phyloP scores from a whole-genome alignment of 169 alveolate genomes.

The Babesia caballi region DNA sequence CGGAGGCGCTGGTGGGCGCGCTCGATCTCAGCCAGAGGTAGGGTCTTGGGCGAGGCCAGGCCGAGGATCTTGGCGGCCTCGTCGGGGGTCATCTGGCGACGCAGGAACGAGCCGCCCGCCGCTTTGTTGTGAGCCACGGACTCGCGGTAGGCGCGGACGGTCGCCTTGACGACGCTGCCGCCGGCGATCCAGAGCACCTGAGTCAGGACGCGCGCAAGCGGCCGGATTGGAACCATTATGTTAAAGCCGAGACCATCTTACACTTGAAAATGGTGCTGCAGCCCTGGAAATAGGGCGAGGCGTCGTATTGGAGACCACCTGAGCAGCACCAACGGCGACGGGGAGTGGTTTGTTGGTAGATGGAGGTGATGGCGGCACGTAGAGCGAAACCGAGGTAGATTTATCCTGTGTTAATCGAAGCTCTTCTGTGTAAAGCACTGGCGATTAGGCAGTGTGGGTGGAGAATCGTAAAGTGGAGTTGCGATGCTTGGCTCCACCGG shows the following conservation, averaged over 20 bases:
- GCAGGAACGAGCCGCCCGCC: neutral
- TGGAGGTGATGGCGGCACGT: too few species aligned
- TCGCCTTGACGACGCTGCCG: constrained; percentile 62
- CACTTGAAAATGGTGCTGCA: neutral
- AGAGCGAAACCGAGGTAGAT: too few species aligned
- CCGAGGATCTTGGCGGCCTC: constrained; percentile 68
- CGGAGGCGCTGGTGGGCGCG: constrained; percentile 51
- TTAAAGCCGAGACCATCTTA: neutral
- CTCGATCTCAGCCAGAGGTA: constrained; percentile 25
- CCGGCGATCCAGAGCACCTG: constrained; percentile 62
- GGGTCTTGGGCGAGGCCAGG: neutral
- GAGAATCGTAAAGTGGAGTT: too few species aligned
- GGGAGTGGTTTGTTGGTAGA: too few species aligned
- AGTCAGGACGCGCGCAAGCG: constrained; percentile 61
- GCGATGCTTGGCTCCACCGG: too few species aligned
- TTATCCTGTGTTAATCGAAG: too few species aligned
- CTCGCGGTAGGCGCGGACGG: constrained; percentile 46
- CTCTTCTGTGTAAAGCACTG: too few species aligned
- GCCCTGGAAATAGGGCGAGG: too few species aligned
- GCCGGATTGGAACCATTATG: constrained; percentile 59
- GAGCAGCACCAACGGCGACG: too few species aligned
- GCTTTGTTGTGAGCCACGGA: constrained; percentile 15
- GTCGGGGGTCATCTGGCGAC: constrained; percentile 52
- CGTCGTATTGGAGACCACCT: too few species aligned
- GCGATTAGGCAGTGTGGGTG: too few species aligned